These are phyloP conservation scores for Chaetomiaceae sp. DNA, from an alignment of 2,329 filamentous ascomycete genomes.

Conservation along the genomic window DNA sequence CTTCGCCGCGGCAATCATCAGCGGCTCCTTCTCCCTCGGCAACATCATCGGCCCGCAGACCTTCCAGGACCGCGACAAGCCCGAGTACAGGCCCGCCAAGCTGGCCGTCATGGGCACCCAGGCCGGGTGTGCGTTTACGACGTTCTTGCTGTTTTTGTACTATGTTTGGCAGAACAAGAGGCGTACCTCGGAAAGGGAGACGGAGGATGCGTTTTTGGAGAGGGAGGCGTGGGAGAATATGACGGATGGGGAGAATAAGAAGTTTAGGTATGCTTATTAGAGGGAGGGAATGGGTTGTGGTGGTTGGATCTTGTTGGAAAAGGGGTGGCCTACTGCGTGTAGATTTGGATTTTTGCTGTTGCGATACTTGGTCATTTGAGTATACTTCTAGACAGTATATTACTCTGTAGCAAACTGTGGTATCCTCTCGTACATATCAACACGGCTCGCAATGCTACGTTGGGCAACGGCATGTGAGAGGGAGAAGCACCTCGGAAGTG, in stretches of 20 bases:
- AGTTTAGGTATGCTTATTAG: conserved; percentile 46
- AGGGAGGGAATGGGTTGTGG: too few species aligned
- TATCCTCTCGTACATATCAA: too few species aligned
- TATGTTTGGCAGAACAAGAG: conserved; percentile 47
- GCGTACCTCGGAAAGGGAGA: conserved; percentile 30
- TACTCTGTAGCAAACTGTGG: too few species aligned
- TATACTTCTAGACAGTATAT: too few species aligned
- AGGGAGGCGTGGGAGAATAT: conserved; percentile 44
- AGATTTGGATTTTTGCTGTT: too few species aligned
- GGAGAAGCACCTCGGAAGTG: too few species aligned
- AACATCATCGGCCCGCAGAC: conserved; percentile 56
- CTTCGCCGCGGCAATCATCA: conserved; percentile 46
- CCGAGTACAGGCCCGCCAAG: conserved; percentile 50
- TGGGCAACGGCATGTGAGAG: too few species aligned
- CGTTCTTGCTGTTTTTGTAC: conserved; percentile 44
- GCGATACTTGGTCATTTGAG: too few species aligned
- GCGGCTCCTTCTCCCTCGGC: conserved; percentile 47
- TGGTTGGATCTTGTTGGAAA: too few species aligned
- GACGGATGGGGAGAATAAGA: conserved; percentile 55
- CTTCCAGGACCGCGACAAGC: conserved; percentile 49
- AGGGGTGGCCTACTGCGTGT: too few species aligned
- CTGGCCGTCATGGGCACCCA: conserved; percentile 51
- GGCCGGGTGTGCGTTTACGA: conserved; percentile 39
- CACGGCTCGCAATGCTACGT: too few species aligned
- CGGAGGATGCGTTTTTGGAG: conserved; percentile 39